phyloP scores from a whole-genome alignment of 2,329 filamentous ascomycete species.

The Septoria linicola region DNA sequence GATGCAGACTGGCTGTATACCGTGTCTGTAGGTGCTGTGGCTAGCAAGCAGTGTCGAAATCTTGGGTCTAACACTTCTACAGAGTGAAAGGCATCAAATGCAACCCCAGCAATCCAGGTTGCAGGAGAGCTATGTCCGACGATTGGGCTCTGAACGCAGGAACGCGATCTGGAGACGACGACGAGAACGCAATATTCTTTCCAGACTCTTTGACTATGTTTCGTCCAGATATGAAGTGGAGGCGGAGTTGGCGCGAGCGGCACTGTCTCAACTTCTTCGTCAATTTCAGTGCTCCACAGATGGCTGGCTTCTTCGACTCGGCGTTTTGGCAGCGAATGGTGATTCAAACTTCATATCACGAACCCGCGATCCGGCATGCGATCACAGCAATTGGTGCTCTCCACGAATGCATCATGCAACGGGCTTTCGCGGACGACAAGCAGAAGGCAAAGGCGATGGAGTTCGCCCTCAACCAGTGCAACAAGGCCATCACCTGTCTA shows the following conservation, averaged over 20 bases:
- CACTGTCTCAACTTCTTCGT: conserved; percentile 39
- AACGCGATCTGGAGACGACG: conserved; percentile 19
- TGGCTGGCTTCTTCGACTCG: conserved; percentile 38
- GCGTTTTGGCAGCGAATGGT: conserved; percentile 38
- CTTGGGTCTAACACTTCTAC: not conserved
- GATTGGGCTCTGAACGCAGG: conserved; percentile 34
- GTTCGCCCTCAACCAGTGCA: conserved; percentile 37
- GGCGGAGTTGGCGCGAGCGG: conserved; percentile 35
- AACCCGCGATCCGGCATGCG: conserved; percentile 37
- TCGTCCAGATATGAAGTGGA: conserved; percentile 34
- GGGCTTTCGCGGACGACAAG: conserved; percentile 34
- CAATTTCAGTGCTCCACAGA: conserved; percentile 42
- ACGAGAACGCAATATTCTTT: conserved; percentile 16
- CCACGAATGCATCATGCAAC: conserved; percentile 37
- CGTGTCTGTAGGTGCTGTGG: conserved; percentile 33
- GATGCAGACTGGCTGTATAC: conserved; percentile 38
- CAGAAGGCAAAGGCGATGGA: conserved; percentile 36
- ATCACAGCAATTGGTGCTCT: conserved; percentile 37
- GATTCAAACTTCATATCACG: conserved; percentile 36
- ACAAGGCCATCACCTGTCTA: conserved; percentile 35
- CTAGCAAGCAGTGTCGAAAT: not conserved
- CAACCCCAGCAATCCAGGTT: conserved; percentile 32
- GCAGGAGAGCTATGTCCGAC: conserved; percentile 31
- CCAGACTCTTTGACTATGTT: conserved; percentile 23
- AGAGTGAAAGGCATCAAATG: conserved; percentile 34